Percentiles rank a stretch among this genome's conserved stretches.
phyloP scores from a whole-genome alignment of 1,139 yeast genomes.

The Lodderomyces oxycetoniae region DNA sequence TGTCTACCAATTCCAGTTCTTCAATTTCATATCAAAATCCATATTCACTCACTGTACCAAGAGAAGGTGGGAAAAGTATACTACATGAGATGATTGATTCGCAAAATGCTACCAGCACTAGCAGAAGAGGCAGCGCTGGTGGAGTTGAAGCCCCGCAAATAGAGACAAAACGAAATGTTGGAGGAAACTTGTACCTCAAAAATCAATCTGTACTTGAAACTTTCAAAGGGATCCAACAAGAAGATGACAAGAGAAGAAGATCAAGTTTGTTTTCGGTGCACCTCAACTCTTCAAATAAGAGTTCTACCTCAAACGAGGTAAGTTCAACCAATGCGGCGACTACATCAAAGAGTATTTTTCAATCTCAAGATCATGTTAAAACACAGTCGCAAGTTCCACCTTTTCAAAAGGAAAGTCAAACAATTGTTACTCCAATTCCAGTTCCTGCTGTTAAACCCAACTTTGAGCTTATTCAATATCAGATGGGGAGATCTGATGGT shows the following conservation, averaged over 20 bases:
- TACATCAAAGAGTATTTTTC: slow-evolving; percentile 3
- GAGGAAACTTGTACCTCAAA: slow-evolving; percentile 50
- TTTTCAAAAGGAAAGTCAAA: slow-evolving; percentile 2
- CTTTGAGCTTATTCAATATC: slow-evolving; percentile 2
- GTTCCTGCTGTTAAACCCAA: slow-evolving; percentile 13
- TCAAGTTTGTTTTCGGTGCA: slow-evolving; percentile 29
- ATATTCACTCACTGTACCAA: slow-evolving; percentile 28
- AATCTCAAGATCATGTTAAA: too few species aligned
- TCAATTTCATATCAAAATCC: slow-evolving; percentile 9
- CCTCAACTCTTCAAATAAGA: slow-evolving; percentile 8
- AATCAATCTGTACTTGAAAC: slow-evolving; percentile 49
- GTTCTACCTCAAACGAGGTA: slow-evolving; percentile 8
- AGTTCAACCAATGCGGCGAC: slow-evolving; percentile 1
- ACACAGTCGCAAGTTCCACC: neutral
- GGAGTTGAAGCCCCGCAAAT: slow-evolving; percentile 43
- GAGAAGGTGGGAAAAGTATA: slow-evolving; percentile 26
- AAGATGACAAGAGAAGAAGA: slow-evolving; percentile 42
- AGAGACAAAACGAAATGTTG: slow-evolving; percentile 50
- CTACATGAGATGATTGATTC: slow-evolving; percentile 37
- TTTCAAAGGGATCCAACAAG: slow-evolving; percentile 44
- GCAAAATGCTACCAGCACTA: slow-evolving; percentile 17
- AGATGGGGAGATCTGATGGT: neutral
- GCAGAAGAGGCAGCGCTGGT: slow-evolving; percentile 26
- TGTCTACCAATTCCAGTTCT: slow-evolving; percentile 4
- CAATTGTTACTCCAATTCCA: slow-evolving; percentile 20